Percentiles rank a stretch among this genome's conserved stretches.
Evolutionary conservation across 352 stramenopile genomes (phyloP).

Genomic region (Globisporangium cylindrosporum): DNA sequence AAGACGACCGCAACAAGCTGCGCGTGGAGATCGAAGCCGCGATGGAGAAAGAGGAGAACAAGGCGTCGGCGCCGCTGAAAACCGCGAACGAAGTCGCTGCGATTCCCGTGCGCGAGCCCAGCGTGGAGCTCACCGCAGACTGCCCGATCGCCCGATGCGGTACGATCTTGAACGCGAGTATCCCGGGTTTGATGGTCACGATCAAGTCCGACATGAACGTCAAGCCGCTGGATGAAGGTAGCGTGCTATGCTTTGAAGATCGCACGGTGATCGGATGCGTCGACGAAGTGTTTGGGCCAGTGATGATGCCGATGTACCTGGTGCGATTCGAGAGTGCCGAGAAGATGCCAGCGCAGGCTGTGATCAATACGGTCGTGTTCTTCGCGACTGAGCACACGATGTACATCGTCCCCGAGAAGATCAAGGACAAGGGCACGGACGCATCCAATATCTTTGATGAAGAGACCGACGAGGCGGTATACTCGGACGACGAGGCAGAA

Average conservation of each 20-base stretch:
- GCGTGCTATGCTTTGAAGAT: conserved; percentile 76
- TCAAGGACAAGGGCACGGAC: conserved; percentile 82
- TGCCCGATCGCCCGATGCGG: conserved; percentile 71
- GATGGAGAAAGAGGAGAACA: conserved; percentile 73
- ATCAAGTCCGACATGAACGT: conserved; percentile 63
- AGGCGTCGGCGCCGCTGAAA: conserved; percentile 38
- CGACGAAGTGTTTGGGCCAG: conserved; percentile 82
- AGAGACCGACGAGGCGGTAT: conserved; percentile 72
- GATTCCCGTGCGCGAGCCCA: conserved; percentile 57
- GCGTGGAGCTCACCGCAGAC: conserved; percentile 66
- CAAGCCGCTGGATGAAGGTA: conserved; percentile 77
- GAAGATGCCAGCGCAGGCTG: conserved; percentile 59
- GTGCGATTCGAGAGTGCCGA: conserved; percentile 66
- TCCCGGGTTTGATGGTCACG: conserved; percentile 65
- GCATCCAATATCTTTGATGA: conserved; percentile 87
- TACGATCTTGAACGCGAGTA: conserved; percentile 62
- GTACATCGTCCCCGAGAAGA: conserved; percentile 73
- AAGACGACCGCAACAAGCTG: conserved; percentile 41
- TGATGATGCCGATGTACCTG: conserved; percentile 87
- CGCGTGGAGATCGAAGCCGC: conserved; percentile 73
- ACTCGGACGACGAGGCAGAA: conserved; percentile 84
- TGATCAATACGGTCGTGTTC: conserved; percentile 48
- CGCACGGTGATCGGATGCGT: conserved; percentile 76
- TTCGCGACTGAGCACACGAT: conserved; percentile 78
- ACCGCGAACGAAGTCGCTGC: conserved; percentile 62